Conservation (phyloP, 1,284 basidiomycete genomes). For the Ustilago nuda region DNA sequence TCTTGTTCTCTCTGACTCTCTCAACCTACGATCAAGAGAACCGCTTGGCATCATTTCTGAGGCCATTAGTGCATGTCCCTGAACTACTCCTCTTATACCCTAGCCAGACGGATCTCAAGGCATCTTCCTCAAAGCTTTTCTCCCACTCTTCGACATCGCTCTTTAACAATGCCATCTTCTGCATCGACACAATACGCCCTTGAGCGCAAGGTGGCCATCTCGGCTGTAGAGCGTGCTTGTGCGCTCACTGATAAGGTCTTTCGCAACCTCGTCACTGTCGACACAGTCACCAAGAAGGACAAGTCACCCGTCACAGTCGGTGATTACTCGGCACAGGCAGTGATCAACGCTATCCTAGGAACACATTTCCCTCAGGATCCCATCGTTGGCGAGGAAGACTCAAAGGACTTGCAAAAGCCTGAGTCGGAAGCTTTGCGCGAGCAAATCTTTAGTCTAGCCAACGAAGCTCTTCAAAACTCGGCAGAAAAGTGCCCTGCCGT, state of each 20-base stretch:
- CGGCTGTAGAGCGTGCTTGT: conserved; percentile 91
- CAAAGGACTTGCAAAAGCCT: conserved; percentile 74
- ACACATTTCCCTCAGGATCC: conserved; percentile 83
- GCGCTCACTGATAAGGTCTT: conserved; percentile 82
- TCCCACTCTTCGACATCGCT: background rate
- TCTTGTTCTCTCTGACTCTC: background rate
- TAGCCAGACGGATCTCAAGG: conserved; percentile 16
- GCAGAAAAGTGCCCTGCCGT: conserved; percentile 70
- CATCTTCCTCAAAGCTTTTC: background rate
- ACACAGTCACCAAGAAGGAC: conserved; percentile 90
- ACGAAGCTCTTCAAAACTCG: conserved; percentile 76
- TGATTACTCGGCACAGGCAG: conserved; percentile 67
- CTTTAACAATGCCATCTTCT: conserved; percentile 33
- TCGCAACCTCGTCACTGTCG: conserved; percentile 83
- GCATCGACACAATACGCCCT: conserved; percentile 64
- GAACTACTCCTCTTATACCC: background rate
- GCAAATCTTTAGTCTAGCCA: conserved; percentile 84
- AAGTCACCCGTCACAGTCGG: conserved; percentile 92
- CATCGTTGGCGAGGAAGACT: conserved; percentile 96
- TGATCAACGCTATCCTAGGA: conserved; percentile 62
- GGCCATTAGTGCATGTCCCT: conserved; percentile 24
- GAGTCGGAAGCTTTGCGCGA: conserved; percentile 73
- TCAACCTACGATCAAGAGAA: background rate
- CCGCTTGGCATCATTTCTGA: background rate
- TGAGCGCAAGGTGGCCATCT: conserved; percentile 81